phyloP scores from a whole-genome alignment of 1,284 basidiomycete genomes.

The Sanguinoderma infundibulare region DNA sequence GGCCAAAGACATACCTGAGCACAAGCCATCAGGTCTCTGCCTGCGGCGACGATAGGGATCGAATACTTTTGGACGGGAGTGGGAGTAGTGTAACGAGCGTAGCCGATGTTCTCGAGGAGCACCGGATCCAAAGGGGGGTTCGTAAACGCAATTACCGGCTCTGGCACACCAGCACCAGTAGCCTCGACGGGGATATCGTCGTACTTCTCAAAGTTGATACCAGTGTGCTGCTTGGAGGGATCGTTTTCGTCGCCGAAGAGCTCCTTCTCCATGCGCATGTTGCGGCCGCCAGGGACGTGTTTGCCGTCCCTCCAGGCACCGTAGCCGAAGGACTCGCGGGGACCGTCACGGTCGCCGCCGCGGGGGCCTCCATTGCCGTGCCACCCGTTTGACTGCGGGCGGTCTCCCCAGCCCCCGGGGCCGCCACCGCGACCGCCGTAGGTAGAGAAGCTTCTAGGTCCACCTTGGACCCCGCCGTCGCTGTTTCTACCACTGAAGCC shows the following conservation, averaged over 20 bases:
- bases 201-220: conserved; percentile 99
- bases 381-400: conserved; percentile 44
- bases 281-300: conserved; percentile 83
- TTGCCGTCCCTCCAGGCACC: conserved; percentile 92
- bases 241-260: conserved; percentile 92
- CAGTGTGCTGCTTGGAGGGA: conserved; percentile 86
- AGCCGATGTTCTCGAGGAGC: conserved; percentile 93
- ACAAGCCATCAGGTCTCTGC: conserved; percentile 98
- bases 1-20: conserved; percentile 71
- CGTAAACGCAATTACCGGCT: conserved; percentile 89
- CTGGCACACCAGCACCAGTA: conserved; percentile 94
- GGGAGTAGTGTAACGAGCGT: conserved; percentile 92
- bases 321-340: conserved; percentile 64
- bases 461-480: conserved; percentile 39
- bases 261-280: conserved; percentile 92
- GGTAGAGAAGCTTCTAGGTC: conserved; percentile 52
- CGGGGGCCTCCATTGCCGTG: conserved; percentile 31
- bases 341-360: conserved; percentile 42
- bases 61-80: conserved; percentile 99
- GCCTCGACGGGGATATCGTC: conserved; percentile 99
- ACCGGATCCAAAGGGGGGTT: conserved; percentile 91
- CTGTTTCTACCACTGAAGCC: conserved; percentile 42
- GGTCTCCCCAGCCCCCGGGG: conserved; percentile 50
- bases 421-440: conserved; percentile 43
- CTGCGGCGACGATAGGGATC: conserved; percentile 94